phyloP scores from a whole-genome alignment of 2,329 filamentous ascomycete genomes.

The Ascosphaera apis region DNA sequence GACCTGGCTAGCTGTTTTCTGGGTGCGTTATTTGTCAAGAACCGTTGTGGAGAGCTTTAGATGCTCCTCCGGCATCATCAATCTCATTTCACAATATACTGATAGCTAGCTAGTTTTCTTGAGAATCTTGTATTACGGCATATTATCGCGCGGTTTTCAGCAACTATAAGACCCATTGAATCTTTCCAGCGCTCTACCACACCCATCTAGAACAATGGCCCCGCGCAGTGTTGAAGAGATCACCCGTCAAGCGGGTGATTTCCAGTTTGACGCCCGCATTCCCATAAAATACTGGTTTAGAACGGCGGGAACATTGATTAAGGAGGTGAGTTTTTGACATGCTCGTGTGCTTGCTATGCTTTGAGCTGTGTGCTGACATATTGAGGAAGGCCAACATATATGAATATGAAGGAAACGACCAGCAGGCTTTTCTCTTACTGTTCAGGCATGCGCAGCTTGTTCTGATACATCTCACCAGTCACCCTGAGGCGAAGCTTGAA shows the following conservation, averaged over 20 bases:
- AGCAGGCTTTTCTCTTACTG: constrained; percentile 76
- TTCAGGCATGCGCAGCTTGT: constrained; percentile 76
- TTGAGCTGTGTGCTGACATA: constrained; percentile 4
- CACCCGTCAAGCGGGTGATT: constrained; percentile 49
- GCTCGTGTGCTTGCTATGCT: not conserved
- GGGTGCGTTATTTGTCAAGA: too few relatives aligned
- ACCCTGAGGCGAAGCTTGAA: constrained; percentile 49
- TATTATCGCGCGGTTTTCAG: too few relatives aligned
- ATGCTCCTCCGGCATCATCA: too few relatives aligned
- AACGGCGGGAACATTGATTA: constrained; percentile 53
- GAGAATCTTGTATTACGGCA: too few relatives aligned
- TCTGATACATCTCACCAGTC: constrained; percentile 46
- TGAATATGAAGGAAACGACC: constrained; percentile 60
- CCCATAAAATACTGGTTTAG: constrained; percentile 62
- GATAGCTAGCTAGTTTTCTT: too few relatives aligned
- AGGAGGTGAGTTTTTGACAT: constrained; percentile 39
- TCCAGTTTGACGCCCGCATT: constrained; percentile 57
- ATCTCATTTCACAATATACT: too few relatives aligned
- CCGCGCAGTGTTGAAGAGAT: constrained; percentile 61
- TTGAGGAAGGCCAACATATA: constrained; percentile 53
- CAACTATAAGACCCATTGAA: too few relatives aligned
- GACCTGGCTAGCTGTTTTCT: too few relatives aligned
- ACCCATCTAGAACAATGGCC: too few relatives aligned
- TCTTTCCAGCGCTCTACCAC: too few relatives aligned
- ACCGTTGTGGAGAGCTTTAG: too few relatives aligned